Percentiles rank a stretch among this genome's conserved stretches.
These are phyloP conservation scores for Stephanodiscus triporus DNA, from an alignment of 108 stramenopile genomes.

Conservation along the genomic window DNA sequence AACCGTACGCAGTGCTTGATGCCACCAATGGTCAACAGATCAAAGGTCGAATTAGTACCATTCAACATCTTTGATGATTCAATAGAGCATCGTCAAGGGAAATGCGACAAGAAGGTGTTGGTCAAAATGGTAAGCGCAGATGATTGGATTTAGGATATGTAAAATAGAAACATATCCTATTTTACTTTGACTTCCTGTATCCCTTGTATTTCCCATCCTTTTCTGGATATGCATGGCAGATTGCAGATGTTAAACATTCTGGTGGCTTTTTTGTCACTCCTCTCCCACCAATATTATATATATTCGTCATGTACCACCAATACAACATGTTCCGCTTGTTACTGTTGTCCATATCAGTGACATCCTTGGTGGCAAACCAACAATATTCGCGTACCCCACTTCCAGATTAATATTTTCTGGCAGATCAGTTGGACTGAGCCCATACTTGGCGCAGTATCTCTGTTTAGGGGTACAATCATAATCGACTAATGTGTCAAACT, in stretches of 20 bases:
- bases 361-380: neutral
- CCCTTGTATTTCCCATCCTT: neutral
- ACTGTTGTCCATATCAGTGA: neutral
- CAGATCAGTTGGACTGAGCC: neutral
- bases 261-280: neutral
- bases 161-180: no score
- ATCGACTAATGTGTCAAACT: neutral
- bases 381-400: constrained; percentile 5
- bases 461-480: neutral
- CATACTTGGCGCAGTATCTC: neutral
- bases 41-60: no score
- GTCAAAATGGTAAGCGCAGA: no score
- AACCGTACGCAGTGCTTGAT: no score
- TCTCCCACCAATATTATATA: constrained; percentile 1
- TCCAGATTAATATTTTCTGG: neutral
- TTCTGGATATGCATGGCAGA: neutral
- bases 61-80: no score
- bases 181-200: no score
- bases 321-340: constrained; percentile 7
- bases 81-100: no score
- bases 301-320: constrained; percentile 19
- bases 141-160: no score
- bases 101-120: no score
- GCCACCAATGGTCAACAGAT: no score
- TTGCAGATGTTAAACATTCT: constrained; percentile 7